These are phyloP conservation scores for Chernovozyma sophiae-reginae DNA, from an alignment of 1,139 yeast species.

Conservation along the genomic window DNA sequence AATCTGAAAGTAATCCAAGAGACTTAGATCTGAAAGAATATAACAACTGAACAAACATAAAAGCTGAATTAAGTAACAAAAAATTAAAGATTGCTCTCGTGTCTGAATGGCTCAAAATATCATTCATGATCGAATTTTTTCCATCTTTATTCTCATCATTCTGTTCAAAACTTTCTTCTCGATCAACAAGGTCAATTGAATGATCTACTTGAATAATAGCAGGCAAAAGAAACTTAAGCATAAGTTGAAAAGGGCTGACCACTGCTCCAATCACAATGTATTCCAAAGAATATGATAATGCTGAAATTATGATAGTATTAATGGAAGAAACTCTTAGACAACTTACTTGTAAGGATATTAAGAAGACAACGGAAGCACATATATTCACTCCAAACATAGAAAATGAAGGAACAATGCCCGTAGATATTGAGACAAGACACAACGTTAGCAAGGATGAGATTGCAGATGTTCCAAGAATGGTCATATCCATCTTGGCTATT, in stretches of 20 bases:
- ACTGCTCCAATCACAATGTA: conserved; percentile 17
- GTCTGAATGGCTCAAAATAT: conserved; percentile 60
- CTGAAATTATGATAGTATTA: conserved; percentile 17
- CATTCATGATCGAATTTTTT: conserved; percentile 21
- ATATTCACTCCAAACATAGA: conserved; percentile 22
- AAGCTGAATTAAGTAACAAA: conserved; percentile 75
- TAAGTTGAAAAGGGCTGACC: conserved; percentile 6
- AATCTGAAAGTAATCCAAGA: conserved; percentile 84
- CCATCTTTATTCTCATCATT: neutral
- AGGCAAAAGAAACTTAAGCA: conserved; percentile 15
- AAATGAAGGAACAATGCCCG: neutral
- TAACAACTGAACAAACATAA: conserved; percentile 89
- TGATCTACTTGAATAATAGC: conserved; percentile 16
- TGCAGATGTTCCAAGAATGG: neutral
- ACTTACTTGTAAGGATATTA: conserved; percentile 24
- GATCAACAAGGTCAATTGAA: conserved; percentile 8
- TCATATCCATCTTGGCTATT: conserved; percentile 1
- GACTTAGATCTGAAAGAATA: conserved; percentile 93
- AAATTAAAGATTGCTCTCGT: conserved; percentile 89
- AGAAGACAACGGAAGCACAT: conserved; percentile 20
- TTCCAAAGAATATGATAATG: conserved; percentile 18
- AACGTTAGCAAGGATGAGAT: neutral
- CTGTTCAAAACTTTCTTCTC: conserved; percentile 1
- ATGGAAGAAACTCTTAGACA: conserved; percentile 15
- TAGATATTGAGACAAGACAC: neutral